Percentiles rank a stretch among this genome's conserved stretches.
phyloP scores from a whole-genome alignment of 2,329 filamentous ascomycete genomes.

The Bipolaris cookei region DNA sequence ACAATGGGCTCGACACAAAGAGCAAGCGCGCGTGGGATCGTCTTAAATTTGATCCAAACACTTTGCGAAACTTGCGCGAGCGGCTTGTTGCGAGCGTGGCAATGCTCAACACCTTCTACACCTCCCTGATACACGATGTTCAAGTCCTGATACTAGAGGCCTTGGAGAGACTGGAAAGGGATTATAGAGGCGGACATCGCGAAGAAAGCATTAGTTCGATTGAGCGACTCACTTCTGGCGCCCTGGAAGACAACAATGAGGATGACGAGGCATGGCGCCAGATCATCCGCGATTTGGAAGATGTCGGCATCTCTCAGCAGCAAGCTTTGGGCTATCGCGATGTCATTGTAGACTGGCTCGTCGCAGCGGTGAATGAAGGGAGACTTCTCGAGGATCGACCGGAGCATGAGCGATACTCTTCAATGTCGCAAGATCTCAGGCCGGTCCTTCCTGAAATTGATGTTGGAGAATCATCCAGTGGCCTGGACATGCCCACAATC shows the following conservation, averaged over 20 bases:
- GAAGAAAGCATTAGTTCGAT: slow-evolving; percentile 39
- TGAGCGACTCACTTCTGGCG: slow-evolving; percentile 27
- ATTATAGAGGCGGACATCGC: slow-evolving; percentile 39
- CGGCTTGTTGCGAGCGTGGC: slow-evolving; percentile 33
- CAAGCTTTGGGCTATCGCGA: slow-evolving; percentile 33
- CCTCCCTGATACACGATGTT: slow-evolving; percentile 35
- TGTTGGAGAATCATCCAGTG: slow-evolving; percentile 3
- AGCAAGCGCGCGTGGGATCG: slow-evolving; percentile 41
- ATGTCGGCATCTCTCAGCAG: slow-evolving; percentile 36
- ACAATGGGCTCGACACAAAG: slow-evolving; percentile 39
- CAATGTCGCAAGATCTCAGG: slow-evolving; percentile 14
- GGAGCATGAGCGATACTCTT: slow-evolving; percentile 11
- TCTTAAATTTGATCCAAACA: slow-evolving; percentile 38
- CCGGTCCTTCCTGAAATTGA: slow-evolving; percentile 1
- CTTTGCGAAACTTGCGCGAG: slow-evolving; percentile 27
- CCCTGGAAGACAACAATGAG: slow-evolving; percentile 17
- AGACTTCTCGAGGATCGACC: slow-evolving; percentile 32
- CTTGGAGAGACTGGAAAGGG: slow-evolving; percentile 36
- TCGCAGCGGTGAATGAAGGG: slow-evolving; percentile 41
- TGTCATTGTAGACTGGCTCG: slow-evolving; percentile 42
- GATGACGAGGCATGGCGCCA: slow-evolving; percentile 39
- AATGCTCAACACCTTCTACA: slow-evolving; percentile 40
- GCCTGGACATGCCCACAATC: slow-evolving; percentile 3
- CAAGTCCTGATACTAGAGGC: slow-evolving; percentile 41
- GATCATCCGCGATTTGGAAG: slow-evolving; percentile 42